A percentile compares a stretch with the other conserved stretches of the same genome.
These are phyloP conservation scores for Populus tomentosa DNA, from an alignment of 441 rosid species.

Conservation along the genomic window DNA sequence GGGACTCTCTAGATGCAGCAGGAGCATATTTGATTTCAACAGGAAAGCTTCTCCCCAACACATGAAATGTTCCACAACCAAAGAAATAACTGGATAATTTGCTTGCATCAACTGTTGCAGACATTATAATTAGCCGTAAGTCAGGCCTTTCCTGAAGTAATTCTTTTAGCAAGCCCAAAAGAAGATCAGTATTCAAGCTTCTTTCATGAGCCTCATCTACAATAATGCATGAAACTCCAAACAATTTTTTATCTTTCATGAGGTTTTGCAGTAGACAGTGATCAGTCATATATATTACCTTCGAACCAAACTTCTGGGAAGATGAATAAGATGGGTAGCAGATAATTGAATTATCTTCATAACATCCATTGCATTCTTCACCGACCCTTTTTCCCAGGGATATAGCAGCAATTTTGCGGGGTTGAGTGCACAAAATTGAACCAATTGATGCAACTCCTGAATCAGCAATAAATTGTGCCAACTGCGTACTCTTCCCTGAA, in stretches of 20 bases:
- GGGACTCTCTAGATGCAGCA: conserved; percentile 30
- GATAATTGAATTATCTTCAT: conserved; percentile 39
- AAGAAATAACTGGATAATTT: conserved; percentile 77
- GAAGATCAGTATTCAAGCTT: conserved; percentile 90
- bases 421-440: conserved; percentile 84
- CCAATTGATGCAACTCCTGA: conserved; percentile 56
- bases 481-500: conserved; percentile 22
- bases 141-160: conserved; percentile 54
- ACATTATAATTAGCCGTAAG: conserved; percentile 84
- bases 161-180: conserved; percentile 69
- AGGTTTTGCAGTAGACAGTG: conserved; percentile 76
- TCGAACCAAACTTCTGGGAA: conserved; percentile 48
- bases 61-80: conserved; percentile 51
- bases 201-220: conserved; percentile 97
- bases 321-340: conserved; percentile 65
- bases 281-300: conserved; percentile 77
- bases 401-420: conserved; percentile 83
- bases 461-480: conserved; percentile 91
- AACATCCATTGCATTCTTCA: conserved; percentile 72
- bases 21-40: conserved; percentile 73
- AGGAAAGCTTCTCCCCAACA: conserved; percentile 72
- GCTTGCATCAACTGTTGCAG: conserved; percentile 84
- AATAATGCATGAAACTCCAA: conserved; percentile 76
- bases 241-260: conserved; percentile 59
- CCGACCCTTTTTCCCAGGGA: conserved; percentile 68